Conservation (phyloP, 1,284 basidiomycete species). For the Mycena sp. region DNA sequence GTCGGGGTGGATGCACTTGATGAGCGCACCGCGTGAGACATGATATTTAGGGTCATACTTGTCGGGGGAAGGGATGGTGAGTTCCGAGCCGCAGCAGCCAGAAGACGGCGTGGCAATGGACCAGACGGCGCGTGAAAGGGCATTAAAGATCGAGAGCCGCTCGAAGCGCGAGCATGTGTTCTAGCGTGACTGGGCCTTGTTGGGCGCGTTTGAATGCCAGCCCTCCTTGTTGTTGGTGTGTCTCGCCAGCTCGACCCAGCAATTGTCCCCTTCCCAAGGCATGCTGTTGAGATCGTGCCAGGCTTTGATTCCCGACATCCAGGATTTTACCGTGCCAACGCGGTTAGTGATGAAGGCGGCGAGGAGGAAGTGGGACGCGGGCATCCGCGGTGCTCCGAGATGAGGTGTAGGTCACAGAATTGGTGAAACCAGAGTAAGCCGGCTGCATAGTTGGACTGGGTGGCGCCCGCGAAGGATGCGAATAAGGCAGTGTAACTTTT, state of each 20-base stretch:
- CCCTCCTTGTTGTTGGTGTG: slow-evolving; percentile 28
- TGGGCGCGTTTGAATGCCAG: slow-evolving; percentile 20
- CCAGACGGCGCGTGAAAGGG: slow-evolving; percentile 36
- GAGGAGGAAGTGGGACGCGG: slow-evolving; percentile 32
- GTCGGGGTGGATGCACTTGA: no score
- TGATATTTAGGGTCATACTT: neutral
- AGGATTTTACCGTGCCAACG: slow-evolving; percentile 32
- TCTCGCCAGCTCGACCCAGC: slow-evolving; percentile 1
- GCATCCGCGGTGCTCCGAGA: no score
- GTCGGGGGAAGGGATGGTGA: neutral
- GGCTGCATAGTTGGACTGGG: slow-evolving; percentile 30
- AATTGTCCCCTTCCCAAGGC: neutral
- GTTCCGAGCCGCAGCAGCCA: slow-evolving; percentile 34
- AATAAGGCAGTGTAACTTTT: neutral
- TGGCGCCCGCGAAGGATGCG: slow-evolving; percentile 12
- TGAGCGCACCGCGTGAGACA: neutral
- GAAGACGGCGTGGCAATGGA: slow-evolving; percentile 33
- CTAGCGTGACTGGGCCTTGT: slow-evolving; percentile 43
- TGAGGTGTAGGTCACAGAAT: slow-evolving; percentile 36
- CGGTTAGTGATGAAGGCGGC: slow-evolving; percentile 29
- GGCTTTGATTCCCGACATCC: no score
- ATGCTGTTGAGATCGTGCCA: slow-evolving; percentile 39
- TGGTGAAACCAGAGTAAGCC: slow-evolving; percentile 36
- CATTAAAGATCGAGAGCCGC: slow-evolving; percentile 34
- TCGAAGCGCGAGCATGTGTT: no score